A percentile compares a stretch with the other conserved stretches of the same genome.
Conservation (phyloP, 345 rosid species). For the Geranium brycei region DNA sequence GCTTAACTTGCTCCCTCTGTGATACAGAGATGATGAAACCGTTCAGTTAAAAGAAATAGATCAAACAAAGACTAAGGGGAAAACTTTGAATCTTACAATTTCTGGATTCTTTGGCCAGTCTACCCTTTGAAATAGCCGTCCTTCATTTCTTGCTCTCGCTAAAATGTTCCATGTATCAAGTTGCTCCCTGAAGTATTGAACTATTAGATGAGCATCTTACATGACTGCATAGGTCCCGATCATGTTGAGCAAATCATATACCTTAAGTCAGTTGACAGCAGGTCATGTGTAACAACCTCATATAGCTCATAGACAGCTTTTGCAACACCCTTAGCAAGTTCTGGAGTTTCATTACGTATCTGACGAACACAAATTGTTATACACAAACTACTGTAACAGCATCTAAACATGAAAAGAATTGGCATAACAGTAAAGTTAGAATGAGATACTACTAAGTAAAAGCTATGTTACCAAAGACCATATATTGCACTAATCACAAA, state of each 20-base stretch:
- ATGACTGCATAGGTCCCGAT: background rate
- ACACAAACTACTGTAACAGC: background rate
- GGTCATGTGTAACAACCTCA: conserved; percentile 80
- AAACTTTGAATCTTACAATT: conserved; percentile 41
- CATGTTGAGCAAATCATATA: conserved; percentile 15
- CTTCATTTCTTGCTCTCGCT: conserved; percentile 74
- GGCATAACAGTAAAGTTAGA: background rate
- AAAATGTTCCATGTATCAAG: conserved; percentile 92
- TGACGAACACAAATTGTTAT: conserved; percentile 14
- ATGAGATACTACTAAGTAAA: background rate
- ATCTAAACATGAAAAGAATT: background rate
- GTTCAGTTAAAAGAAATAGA: conserved; percentile 8
- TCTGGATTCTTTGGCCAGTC: conserved; percentile 94
- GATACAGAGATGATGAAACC: conserved; percentile 10
- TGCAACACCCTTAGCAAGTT: conserved; percentile 74
- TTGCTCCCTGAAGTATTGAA: conserved; percentile 56
- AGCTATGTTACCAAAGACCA: background rate
- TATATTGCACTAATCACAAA: too few relatives aligned
- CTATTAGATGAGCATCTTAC: conserved; percentile 4
- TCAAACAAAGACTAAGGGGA: conserved; percentile 11
- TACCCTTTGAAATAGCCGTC: conserved; percentile 70
- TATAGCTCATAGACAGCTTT: conserved; percentile 66
- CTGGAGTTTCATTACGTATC: conserved; percentile 68
- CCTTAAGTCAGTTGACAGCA: conserved; percentile 80
- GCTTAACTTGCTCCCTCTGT: conserved; percentile 90